Base-by-base conservation (phyloP, 139 green algal species). In the Edaphochlamys debaryana region DNA sequence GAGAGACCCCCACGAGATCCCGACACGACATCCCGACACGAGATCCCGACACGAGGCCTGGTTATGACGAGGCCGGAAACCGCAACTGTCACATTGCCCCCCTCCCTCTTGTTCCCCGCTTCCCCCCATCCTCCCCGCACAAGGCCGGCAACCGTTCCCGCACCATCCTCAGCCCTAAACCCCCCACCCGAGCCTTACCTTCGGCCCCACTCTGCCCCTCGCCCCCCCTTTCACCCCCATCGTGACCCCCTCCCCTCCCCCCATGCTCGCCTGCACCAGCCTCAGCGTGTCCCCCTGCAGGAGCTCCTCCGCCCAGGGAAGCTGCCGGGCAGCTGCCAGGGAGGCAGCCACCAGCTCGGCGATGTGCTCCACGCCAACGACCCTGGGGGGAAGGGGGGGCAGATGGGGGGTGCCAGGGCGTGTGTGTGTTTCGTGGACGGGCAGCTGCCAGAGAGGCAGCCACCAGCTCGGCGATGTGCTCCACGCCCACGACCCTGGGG, bases 401-500 rank as follows among this genome's bases (percentile, higher is more conserved):
- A n/a, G 7, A 64, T 23, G 15, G 50, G 17, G 17, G 50, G 50
- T 17, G 15, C 15, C 15, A 17, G 50, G 17, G 50, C 50, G 50
- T 13, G n/a, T n/a, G n/a, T n/a, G n/a, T n/a, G n/a, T n/a, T n/a
- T n/a, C n/a, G n/a, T n/a, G n/a, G n/a, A n/a, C 40, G 15, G 2
- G 67, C 40, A 5, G 75, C 41, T 34, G 60, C 67, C 7, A 75
- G 54, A 9, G 87, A 92, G 17, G 45, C 32, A 7, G 82, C 36
- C 11, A 88, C 87, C 36, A 96, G 88, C 86, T 94, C 84, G 0
- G 25, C 17, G 2, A 88, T 81, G 77, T 88, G 84, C 76, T 88
- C 84, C 69, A 88, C 69, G 45, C 84, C 84, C 58, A 88, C 68
- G 29, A 85, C 84, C 42, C 68, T 84, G 67, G 2, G 29, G 29